These are phyloP conservation scores for Scheffersomyces spartinae DNA, from an alignment of 805 yeast species.

Conservation along the genomic window DNA sequence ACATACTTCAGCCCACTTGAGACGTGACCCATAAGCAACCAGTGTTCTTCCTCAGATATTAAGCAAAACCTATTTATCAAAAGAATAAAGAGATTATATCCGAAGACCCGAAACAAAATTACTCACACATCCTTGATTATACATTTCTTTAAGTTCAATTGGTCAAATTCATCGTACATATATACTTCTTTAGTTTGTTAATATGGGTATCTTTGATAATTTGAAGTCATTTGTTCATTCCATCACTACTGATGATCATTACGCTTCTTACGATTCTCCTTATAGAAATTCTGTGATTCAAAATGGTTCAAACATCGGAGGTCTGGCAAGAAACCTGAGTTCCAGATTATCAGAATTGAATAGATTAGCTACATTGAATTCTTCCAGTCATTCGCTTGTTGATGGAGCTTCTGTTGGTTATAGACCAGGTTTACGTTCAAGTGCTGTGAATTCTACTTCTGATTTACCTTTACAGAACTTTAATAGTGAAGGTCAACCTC, in stretches of 20 bases:
- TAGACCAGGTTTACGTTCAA: constrained; percentile 31
- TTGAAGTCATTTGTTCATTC: constrained; percentile 30
- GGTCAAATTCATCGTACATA: no score
- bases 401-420: constrained; percentile 16
- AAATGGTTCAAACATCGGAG: no score
- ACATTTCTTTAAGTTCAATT: no score
- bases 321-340: constrained; percentile 12
- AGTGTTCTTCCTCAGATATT: no score
- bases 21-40: no score
- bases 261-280: constrained; percentile 32
- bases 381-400: constrained; percentile 18
- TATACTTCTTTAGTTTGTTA: no score
- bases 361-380: constrained; percentile 13
- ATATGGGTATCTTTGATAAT: constrained; percentile 29
- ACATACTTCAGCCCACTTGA: no score
- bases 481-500: constrained; percentile 23
- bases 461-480: constrained; percentile 23
- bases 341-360: constrained; percentile 27
- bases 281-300: no score
- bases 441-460: constrained; percentile 17
- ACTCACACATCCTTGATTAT: no score
- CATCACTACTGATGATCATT: constrained; percentile 36
- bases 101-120: no score
- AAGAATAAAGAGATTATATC: no score
- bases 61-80: no score